Base-by-base conservation (phyloP, 106 monocot genomes). In the Dioscorea alata region DNA sequence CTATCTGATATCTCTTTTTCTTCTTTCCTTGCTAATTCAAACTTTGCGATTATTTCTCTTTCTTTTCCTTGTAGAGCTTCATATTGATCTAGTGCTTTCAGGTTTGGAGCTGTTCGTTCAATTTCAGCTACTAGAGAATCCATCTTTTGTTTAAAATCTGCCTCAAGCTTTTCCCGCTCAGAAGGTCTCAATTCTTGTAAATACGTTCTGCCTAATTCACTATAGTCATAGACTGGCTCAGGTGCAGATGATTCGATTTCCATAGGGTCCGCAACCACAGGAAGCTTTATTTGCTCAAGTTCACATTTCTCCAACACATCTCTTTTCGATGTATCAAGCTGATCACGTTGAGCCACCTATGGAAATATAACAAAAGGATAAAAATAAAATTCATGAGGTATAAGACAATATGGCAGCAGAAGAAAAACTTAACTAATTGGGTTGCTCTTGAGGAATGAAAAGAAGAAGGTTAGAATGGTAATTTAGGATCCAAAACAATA, bases 21-120 rank as follows among this genome's bases (percentile, higher is more conserved):
- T 74, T 93, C 85, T 64, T 81, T 93, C 23, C 90, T 84, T 25
- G 73, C 74, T 23, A 74, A 83, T 85, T 99, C 99, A 85, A 83
- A 99, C 64, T 83, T 90, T 69, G 85, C 83, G 48, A 66, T 78
- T 35, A 88, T 85, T 65, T 90, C 86, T 65, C 77, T 93, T 71
- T 99, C 99, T 66, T 85, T 93, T 49, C 69, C 81, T 73, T 79
- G 90, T 23, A 99, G 72, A 71, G 74, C 85, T 66, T 99, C 99
- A 70, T 99, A 99, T 57, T 99, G 99, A 70, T 99, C 99, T 19
- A 99, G 71, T 56, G 99, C 99, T 84, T 93, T 99, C 54, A 99
- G 71, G 57, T 99, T 99, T 0, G 99, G 99, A 73, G 90, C 90
- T 28, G 93, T 93, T 15, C 72, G 73, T 69, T 99, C 92, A 71